Conservation (phyloP, 176 grass and related monocot species). For the Bromus sterilis region DNA sequence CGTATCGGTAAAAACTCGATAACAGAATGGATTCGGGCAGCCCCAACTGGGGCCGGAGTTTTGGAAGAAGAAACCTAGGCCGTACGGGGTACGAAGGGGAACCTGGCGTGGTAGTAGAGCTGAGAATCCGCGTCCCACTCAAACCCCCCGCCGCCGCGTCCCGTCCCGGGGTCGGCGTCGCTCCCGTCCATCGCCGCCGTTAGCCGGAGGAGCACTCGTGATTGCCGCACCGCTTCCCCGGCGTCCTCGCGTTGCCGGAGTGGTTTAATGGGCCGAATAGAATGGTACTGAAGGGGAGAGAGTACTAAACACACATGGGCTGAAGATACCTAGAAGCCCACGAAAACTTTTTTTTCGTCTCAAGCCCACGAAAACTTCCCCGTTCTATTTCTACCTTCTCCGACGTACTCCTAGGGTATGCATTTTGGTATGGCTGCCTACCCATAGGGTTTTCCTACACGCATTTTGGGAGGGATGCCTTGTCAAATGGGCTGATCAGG, state of each 20-base stretch:
- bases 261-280: not conserved
- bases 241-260: not conserved
- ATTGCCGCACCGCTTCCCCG: not conserved
- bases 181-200: slow-evolving; percentile 21
- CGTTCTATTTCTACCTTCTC: too few relatives aligned
- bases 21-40: not conserved
- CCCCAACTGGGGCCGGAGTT: not conserved
- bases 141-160: slow-evolving; percentile 19
- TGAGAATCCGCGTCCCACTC: slow-evolving; percentile 58
- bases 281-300: not conserved
- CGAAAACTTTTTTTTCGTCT: too few relatives aligned
- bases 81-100: not conserved
- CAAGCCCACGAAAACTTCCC: too few relatives aligned
- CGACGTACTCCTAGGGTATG: too few relatives aligned
- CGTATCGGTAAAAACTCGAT: not conserved
- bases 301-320: not conserved
- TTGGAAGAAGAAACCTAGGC: not conserved
- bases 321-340: not conserved
- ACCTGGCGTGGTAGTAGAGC: slow-evolving; percentile 72
- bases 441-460: too few relatives aligned
- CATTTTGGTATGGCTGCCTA: too few relatives aligned
- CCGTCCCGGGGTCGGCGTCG: not conserved
- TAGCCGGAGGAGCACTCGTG: not conserved
- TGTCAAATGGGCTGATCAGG: too few relatives aligned
- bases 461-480: too few relatives aligned